Conservation (phyloP, 805 yeast genomes). For the Kodamaea sagamina region DNA sequence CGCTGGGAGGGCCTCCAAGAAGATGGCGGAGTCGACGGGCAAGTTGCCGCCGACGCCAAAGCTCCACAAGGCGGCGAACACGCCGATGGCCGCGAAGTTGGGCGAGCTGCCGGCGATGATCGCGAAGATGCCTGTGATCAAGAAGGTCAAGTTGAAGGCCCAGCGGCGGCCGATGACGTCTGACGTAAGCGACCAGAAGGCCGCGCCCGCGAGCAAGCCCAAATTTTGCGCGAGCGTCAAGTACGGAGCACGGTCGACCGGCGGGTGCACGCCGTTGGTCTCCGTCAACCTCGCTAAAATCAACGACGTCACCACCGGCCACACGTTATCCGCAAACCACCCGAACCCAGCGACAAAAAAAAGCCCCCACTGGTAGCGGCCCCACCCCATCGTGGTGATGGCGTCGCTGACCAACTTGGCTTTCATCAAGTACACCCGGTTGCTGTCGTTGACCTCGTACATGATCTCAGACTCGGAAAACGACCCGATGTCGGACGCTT, state of each 20-base stretch:
- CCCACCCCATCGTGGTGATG: conserved; percentile 40
- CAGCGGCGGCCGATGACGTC: conserved; percentile 29
- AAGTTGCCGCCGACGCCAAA: conserved; percentile 31
- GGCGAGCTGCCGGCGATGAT: conserved; percentile 26
- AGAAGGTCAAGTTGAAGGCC: conserved; percentile 29
- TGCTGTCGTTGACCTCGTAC: conserved; percentile 13
- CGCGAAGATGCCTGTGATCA: conserved; percentile 27
- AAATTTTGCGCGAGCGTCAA: conserved; percentile 41
- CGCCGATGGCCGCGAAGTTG: conserved; percentile 24
- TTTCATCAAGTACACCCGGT: conserved; percentile 17
- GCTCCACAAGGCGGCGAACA: conserved; percentile 27
- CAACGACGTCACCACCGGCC: conserved; percentile 40
- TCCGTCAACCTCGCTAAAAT: conserved; percentile 34
- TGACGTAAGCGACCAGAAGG: conserved; percentile 25
- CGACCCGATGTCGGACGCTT: conserved; percentile 10
- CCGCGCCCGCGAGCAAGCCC: conserved; percentile 28
- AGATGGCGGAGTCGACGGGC: conserved; percentile 29
- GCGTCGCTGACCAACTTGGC: conserved; percentile 39
- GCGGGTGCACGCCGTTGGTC: conserved; percentile 39
- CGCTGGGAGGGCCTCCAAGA: conserved; percentile 27
- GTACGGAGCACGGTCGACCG: conserved; percentile 34
- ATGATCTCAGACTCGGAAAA: conserved; percentile 11
- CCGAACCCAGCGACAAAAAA: conserved; percentile 31
- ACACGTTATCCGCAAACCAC: conserved; percentile 42
- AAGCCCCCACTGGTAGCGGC: conserved; percentile 26